Evolutionary conservation across 2,329 filamentous ascomycete genomes (phyloP).

Genomic region (Grosmannia penicillata): DNA sequence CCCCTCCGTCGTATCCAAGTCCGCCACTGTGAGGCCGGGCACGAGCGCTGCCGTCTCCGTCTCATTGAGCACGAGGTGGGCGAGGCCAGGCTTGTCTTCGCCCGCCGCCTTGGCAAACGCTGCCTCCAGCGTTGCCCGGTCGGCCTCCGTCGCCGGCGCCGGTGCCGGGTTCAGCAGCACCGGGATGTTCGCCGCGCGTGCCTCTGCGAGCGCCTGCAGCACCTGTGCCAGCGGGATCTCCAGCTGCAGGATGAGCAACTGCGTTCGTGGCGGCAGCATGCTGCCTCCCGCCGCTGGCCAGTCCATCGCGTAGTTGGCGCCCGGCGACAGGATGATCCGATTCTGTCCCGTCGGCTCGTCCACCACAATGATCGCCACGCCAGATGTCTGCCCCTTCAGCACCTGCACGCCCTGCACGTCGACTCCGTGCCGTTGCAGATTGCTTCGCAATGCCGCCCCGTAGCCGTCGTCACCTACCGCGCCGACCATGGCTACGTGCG

Average conservation of each 20-base stretch:
- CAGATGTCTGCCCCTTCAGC: constrained; percentile 36
- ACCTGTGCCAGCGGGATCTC: constrained; percentile 42
- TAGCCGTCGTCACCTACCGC: constrained; percentile 59
- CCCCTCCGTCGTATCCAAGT: constrained; percentile 19
- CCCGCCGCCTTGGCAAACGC: constrained; percentile 20
- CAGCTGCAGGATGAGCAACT: constrained; percentile 44
- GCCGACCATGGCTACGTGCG: constrained; percentile 53
- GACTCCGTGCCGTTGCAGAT: constrained; percentile 47
- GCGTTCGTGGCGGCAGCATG: constrained; percentile 23
- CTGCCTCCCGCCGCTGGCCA: constrained; percentile 16
- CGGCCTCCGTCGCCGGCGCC: constrained; percentile 42
- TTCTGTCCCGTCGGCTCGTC: constrained; percentile 61
- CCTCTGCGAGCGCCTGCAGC: constrained; percentile 29
- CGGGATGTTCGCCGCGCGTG: constrained; percentile 23
- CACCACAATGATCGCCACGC: constrained; percentile 62
- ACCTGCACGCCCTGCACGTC: constrained; percentile 38
- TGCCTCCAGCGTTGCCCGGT: constrained; percentile 40
- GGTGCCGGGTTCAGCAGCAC: constrained; percentile 60
- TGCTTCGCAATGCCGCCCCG: constrained; percentile 40
- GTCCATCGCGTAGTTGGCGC: constrained; percentile 45
- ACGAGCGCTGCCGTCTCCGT: constrained; percentile 54
- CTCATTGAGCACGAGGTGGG: constrained; percentile 60
- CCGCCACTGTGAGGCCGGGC: constrained; percentile 22
- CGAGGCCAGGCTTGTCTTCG: constrained; percentile 24
- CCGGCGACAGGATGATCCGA: constrained; percentile 58